Evolutionary conservation across 805 yeast genomes (phyloP), one percentile per base, ranked within the genome.

Genomic region (Zygosaccharomyces bisporus): DNA sequence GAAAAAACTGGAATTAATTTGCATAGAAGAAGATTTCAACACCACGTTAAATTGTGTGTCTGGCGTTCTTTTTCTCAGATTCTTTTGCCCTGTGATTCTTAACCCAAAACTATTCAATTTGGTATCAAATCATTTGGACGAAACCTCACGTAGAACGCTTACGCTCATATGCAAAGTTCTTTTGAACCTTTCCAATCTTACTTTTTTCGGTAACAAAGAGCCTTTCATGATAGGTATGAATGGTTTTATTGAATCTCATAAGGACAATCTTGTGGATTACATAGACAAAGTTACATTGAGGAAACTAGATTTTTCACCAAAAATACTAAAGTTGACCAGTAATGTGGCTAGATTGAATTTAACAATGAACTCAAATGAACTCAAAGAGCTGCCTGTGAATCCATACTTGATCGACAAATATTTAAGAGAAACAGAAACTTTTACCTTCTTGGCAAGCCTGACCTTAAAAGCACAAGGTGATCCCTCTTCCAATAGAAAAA

Each of bases 11-110:
- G 95, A 83, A 53, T 60, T 78, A 10, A 52, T 57, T 32, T 76
- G 77, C 8, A 79, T 81, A 1, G 71, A 67, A 10, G 83, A 81
- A 8, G 45, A 50, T 55, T 39, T 45, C 0, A 67, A 64, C 4
- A 59, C 70, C 7, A 75, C 88, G 0, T 69, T 83, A 46, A 83
- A 89, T 57, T 85, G 95, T 39, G 67, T 90, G 24, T 77, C 93
- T 16, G 89, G 96, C 0, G 86, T 93, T 56, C 68, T 91, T 9
- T 93, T 91, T 60, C 67, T 91, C 47, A 70, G 96, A 47, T 86
- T 83, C 63, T 76, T 89, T 51, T 89, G 96, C 56, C 98, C 99
- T 0, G 95, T 96, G 0, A 76, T 91, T 21, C 67, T 93, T 58
- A 90, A 88, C 56, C 99, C 99, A 0, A 88, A 87, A 56, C 64